Conservation (phyloP, 2,329 filamentous ascomycete genomes). For the Neonectria punicea region DNA sequence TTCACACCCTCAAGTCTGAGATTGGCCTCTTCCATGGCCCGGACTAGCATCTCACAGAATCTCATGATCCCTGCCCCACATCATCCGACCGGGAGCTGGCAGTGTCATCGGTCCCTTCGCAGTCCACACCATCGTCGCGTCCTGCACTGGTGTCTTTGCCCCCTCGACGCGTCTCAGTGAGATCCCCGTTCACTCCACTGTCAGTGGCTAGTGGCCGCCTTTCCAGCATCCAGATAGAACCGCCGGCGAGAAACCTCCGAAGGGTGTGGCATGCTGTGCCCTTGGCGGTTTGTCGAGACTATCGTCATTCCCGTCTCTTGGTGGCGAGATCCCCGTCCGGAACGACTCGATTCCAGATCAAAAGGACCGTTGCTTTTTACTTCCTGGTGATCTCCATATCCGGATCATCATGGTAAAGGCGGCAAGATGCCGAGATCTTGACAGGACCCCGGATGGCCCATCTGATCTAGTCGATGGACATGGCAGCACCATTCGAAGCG, state of each 20-base stretch:
- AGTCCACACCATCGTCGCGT: conserved; percentile 33
- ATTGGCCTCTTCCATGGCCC: conserved; percentile 40
- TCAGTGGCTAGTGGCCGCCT: conserved; percentile 16
- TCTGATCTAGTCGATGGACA: conserved; percentile 5
- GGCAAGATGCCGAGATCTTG: conserved; percentile 20
- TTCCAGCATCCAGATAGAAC: conserved; percentile 9
- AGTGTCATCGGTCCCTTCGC: conserved; percentile 33
- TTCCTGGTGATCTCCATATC: not conserved
- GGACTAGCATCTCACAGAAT: conserved; percentile 39
- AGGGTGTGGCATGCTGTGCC: conserved; percentile 17
- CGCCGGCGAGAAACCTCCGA: conserved; percentile 37
- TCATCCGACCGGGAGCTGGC: conserved; percentile 39
- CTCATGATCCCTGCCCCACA: conserved; percentile 46
- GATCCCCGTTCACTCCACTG: conserved; percentile 20
- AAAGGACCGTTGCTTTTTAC: not conserved
- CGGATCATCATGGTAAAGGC: not conserved
- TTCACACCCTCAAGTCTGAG: conserved; percentile 38
- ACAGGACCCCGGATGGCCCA: conserved; percentile 7
- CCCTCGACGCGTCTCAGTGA: conserved; percentile 29
- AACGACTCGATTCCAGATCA: conserved; percentile 1
- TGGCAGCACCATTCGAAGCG: not conserved
- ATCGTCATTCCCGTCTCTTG: not conserved
- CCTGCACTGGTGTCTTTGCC: conserved; percentile 28
- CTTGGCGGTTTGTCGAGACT: conserved; percentile 17
- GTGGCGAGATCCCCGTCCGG: not conserved